These are phyloP conservation scores for Aquilaria malaccensis DNA, from an alignment of 345 rosid species.

Conservation along the genomic window DNA sequence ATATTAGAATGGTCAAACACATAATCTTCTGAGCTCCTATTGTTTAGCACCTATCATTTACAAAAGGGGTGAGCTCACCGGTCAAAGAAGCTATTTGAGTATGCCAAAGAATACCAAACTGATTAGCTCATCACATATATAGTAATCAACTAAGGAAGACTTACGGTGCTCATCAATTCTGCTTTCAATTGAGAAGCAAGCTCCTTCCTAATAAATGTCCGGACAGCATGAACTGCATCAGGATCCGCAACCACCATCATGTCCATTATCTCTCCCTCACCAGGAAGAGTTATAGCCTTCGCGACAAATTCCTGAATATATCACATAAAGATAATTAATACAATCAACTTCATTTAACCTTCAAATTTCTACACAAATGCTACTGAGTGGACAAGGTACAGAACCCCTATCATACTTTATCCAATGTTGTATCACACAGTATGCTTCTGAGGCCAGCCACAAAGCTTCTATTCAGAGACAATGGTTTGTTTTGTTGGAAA, in stretches of 20 bases:
- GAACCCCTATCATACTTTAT: constrained; percentile 43
- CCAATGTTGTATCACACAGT: constrained; percentile 66
- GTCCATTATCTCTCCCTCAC: constrained; percentile 99
- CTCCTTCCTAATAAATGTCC: constrained; percentile 75
- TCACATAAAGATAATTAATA: constrained; percentile 1
- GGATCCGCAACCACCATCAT: constrained; percentile 98
- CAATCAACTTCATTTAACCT: background rate
- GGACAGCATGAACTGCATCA: constrained; percentile 93
- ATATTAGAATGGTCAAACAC: constrained; percentile 75
- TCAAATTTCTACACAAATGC: background rate
- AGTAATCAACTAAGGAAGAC: constrained; percentile 1
- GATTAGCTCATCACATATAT: background rate
- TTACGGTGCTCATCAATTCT: constrained; percentile 65
- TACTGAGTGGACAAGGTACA: background rate
- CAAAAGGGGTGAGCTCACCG: constrained; percentile 3
- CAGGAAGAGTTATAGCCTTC: constrained; percentile 83
- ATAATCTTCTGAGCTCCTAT: constrained; percentile 68
- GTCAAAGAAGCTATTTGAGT: background rate
- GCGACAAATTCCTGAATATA: constrained; percentile 78
- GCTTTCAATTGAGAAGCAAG: constrained; percentile 83
- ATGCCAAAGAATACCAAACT: background rate
- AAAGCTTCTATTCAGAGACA: constrained; percentile 69
- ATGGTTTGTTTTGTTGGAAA: constrained; percentile 63
- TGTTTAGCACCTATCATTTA: constrained; percentile 51
- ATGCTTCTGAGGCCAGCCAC: constrained; percentile 70